Percentiles rank a stretch among this genome's conserved stretches.
Conservation (phyloP, 2,329 filamentous ascomycete species). For the Aureobasidium zeae region DNA sequence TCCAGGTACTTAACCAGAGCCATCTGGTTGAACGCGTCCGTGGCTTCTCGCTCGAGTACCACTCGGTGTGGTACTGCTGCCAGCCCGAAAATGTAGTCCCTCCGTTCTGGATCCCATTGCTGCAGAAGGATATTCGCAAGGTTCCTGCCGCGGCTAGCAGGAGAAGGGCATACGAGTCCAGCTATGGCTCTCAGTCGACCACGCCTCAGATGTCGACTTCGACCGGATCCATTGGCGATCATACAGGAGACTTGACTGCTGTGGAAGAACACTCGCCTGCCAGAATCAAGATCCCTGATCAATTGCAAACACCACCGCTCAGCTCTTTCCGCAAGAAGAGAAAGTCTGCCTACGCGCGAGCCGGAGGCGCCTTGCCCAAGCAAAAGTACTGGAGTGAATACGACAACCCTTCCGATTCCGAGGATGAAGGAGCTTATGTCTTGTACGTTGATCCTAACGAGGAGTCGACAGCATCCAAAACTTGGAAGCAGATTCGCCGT, state of each 20-base stretch:
- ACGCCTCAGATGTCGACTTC: constrained; percentile 31
- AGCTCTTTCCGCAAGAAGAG: constrained; percentile 37
- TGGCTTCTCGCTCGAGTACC: constrained; percentile 46
- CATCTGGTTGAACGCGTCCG: constrained; percentile 44
- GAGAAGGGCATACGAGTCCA: constrained; percentile 20
- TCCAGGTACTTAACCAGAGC: constrained; percentile 38
- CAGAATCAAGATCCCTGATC: constrained; percentile 27
- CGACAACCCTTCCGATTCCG: constrained; percentile 65
- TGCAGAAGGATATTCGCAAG: constrained; percentile 45
- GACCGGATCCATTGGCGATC: constrained; percentile 28
- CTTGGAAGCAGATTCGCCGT: constrained; percentile 4
- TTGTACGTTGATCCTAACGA: constrained; percentile 67
- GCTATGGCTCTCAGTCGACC: constrained; percentile 20
- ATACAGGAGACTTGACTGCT: constrained; percentile 20
- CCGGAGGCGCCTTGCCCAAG: constrained; percentile 22
- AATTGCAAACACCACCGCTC: constrained; percentile 32
- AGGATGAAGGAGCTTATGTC: constrained; percentile 51
- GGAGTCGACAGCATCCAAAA: constrained; percentile 47
- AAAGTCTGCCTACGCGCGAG: constrained; percentile 24
- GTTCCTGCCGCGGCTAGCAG: constrained; percentile 34
- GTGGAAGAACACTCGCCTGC: constrained; percentile 21
- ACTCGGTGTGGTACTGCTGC: constrained; percentile 43
- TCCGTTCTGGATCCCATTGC: constrained; percentile 41
- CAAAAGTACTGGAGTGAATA: constrained; percentile 74
- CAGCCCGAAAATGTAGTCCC: constrained; percentile 36